Conservation (phyloP, 345 rosid species). For the Melastoma malabathricum region DNA sequence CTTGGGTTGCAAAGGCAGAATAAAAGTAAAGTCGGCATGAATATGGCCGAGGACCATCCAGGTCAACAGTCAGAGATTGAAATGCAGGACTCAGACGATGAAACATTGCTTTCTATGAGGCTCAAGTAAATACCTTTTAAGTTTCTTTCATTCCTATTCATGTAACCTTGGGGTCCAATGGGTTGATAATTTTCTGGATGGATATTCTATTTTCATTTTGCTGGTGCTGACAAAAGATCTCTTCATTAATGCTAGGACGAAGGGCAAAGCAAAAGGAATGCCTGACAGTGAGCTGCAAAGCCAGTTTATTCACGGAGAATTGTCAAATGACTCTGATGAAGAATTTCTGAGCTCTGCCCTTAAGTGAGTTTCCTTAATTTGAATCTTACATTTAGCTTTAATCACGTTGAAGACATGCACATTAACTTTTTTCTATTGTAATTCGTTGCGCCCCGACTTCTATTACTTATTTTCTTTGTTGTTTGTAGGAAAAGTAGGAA, state of each 20-base stretch:
- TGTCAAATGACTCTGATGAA: slow-evolving; percentile 24
- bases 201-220: not conserved
- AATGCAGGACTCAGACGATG: slow-evolving; percentile 34
- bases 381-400: not conserved
- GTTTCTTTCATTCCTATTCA: not conserved
- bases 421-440: too few relatives aligned
- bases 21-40: slow-evolving; percentile 24
- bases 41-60: slow-evolving; percentile 37
- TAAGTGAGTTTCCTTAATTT: slow-evolving; percentile 20
- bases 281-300: slow-evolving; percentile 5
- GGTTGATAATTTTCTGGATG: not conserved
- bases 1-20: slow-evolving; percentile 44
- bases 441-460: too few relatives aligned
- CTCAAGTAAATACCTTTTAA: slow-evolving; percentile 27
- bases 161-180: not conserved
- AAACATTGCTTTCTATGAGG: slow-evolving; percentile 52
- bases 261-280: slow-evolving; percentile 8
- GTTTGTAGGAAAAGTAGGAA: too few relatives aligned
- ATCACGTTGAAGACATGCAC: too few relatives aligned
- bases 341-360: slow-evolving; percentile 27
- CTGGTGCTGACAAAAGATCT: not conserved
- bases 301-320: slow-evolving; percentile 7
- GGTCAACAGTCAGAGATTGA: slow-evolving; percentile 20
- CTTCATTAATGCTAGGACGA: slow-evolving; percentile 8
- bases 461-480: too few relatives aligned